Base-by-base conservation (phyloP, 2,329 filamentous ascomycete genomes). In the Colletotrichum liriopes region DNA sequence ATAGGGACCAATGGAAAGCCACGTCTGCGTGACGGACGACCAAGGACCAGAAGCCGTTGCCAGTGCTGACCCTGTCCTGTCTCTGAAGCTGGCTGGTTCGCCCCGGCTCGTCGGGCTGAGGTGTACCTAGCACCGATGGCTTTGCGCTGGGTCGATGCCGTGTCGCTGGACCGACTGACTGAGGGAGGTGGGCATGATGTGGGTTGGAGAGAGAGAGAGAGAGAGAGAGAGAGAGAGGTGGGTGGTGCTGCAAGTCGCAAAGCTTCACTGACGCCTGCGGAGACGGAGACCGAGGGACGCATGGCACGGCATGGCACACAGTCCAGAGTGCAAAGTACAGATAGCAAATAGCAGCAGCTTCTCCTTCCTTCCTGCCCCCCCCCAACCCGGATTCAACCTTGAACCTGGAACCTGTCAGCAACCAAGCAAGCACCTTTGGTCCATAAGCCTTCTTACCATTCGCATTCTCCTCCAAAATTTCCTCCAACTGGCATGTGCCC, bases 401-500 rank as follows among this genome's bases (percentile, higher is more conserved):
- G 70, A 56, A 55, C 61, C 61, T 64, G 23, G 49, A 64, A 61
- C 70, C 60, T 72, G 59, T 65, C 66, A 72, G 70, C 70, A 63
- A 47, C 65, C 65, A 59, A 55, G 43, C 67, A 60, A 60, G 39
- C 39, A 63, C 49, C 51, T 55, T 54, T 37, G 43, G 32, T 54
- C 47, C 61, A 32, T 55, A 45, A 43, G 20, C 41, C 41, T 47
- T 35, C 51, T 12, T 61, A n/a, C 29, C 58, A 23, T 49, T 37
- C 29, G 18, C n/a, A 39, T 69, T 71, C 43, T 55, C 35, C 65
- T 70, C 65, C 60, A 65, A 72, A 72, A 72, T 72, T 60, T 65
- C 70, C 70, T 70, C 66, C 65, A 69, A 64, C 70, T 72, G 54
- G 70, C 70, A 70, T 72, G 70, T 70, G 60, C 70, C 65, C 70